Evolutionary conservation across 768 basidiomycete species (phyloP).

Genomic region (Krasilnikovozyma curviuscula): DNA sequence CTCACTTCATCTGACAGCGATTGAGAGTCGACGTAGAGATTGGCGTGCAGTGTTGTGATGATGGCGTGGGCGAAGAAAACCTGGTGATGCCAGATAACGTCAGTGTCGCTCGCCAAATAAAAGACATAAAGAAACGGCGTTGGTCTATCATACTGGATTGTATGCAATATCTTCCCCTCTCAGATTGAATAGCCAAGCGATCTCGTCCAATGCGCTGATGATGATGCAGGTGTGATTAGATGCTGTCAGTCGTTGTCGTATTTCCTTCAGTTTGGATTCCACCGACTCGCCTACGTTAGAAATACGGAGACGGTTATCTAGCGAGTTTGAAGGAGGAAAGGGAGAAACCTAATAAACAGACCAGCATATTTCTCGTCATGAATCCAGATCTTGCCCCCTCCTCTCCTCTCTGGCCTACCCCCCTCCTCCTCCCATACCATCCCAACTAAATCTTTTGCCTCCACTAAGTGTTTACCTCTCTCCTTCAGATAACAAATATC

Average conservation of each 20-base stretch:
- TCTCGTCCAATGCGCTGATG: slow-evolving; percentile 77
- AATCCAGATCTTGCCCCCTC: slow-evolving; percentile 33
- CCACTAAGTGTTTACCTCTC: no score
- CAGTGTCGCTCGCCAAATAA: no score
- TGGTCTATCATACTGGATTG: slow-evolving; percentile 40
- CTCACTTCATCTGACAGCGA: slow-evolving; percentile 35
- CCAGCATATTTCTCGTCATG: slow-evolving; percentile 61
- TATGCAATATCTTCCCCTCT: slow-evolving; percentile 80
- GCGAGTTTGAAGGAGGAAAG: background rate
- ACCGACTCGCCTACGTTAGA: slow-evolving; percentile 38
- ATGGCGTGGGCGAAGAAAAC: slow-evolving; percentile 88
- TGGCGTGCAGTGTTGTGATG: slow-evolving; percentile 38
- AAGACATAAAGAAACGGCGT: background rate
- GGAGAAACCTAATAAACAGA: slow-evolving; percentile 16
- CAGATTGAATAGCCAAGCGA: slow-evolving; percentile 51
- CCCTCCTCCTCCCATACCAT: slow-evolving; percentile 57
- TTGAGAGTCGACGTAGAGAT: slow-evolving; percentile 46
- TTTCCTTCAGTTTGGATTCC: slow-evolving; percentile 43
- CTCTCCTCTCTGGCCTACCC: slow-evolving; percentile 41
- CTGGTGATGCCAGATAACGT: slow-evolving; percentile 24
- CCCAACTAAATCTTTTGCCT: slow-evolving; percentile 75
- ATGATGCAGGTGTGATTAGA: slow-evolving; percentile 43
- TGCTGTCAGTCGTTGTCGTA: slow-evolving; percentile 46
- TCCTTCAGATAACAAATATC: slow-evolving; percentile 23
- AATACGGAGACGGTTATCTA: background rate